These are phyloP conservation scores for Capsella bursapastoris DNA, from an alignment of 345 rosid genomes.

Conservation along the genomic window DNA sequence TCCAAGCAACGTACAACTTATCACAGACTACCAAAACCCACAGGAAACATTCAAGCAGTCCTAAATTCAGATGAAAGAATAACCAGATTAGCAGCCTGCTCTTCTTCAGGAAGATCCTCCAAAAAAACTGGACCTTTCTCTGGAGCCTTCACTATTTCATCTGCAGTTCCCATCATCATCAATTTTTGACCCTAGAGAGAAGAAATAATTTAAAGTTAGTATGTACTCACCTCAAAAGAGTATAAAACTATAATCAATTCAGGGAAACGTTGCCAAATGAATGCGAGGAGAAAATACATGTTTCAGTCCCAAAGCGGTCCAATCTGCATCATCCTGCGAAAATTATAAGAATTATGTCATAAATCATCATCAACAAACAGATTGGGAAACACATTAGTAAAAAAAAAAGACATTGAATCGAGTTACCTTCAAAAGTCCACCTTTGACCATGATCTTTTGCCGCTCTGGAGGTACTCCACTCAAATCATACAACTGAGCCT, in stretches of 20 bases:
- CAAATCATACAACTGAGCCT: constrained; percentile 73
- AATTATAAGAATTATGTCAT: constrained; percentile 18
- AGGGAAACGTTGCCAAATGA: neutral
- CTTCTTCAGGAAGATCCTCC: constrained; percentile 95
- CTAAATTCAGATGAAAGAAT: neutral
- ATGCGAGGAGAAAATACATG: constrained; percentile 45
- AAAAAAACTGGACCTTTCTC: constrained; percentile 83
- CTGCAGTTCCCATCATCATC: constrained; percentile 97
- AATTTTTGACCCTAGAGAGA: constrained; percentile 71
- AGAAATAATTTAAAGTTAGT: neutral
- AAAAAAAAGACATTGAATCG: neutral
- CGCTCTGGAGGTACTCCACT: constrained; percentile 89
- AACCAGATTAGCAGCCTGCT: constrained; percentile 67
- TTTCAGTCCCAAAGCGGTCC: constrained; percentile 73
- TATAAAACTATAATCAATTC: neutral
- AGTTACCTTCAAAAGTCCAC: constrained; percentile 75
- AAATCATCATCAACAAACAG: constrained; percentile 14
- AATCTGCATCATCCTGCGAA: constrained; percentile 87
- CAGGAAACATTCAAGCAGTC: neutral
- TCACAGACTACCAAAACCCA: neutral
- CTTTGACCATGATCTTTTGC: constrained; percentile 90
- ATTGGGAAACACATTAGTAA: neutral
- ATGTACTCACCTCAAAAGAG: neutral
- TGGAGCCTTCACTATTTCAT: constrained; percentile 84
- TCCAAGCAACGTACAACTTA: neutral